These are phyloP conservation scores for Aspergillus funiculosus DNA, from an alignment of 495 filamentous ascomycete species.

Conservation along the genomic window DNA sequence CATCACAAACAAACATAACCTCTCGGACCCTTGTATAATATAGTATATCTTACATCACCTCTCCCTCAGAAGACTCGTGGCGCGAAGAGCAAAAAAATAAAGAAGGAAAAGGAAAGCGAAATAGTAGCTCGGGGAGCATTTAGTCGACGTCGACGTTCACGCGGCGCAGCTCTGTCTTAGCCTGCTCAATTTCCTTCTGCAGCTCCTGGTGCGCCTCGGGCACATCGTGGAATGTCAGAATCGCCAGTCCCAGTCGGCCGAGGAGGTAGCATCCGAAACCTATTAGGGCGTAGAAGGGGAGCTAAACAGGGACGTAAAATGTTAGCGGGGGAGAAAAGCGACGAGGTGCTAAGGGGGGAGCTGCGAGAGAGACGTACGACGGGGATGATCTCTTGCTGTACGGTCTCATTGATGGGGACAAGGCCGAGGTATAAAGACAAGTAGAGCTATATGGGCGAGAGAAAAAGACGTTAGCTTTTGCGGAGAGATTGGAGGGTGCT, in stretches of 20 bases:
- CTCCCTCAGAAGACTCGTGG: too few species aligned
- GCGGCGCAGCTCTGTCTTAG: slow-evolving; percentile 44
- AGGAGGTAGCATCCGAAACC: slow-evolving; percentile 91
- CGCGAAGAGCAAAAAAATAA: too few species aligned
- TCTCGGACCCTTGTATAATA: not conserved
- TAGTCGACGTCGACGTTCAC: slow-evolving; percentile 49
- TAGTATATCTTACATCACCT: slow-evolving; percentile 2
- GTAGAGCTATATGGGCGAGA: slow-evolving; percentile 43
- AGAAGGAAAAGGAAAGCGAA: too few species aligned
- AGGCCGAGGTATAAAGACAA: slow-evolving; percentile 78
- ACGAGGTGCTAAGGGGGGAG: not conserved
- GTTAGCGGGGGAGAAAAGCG: not conserved
- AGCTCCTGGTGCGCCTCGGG: slow-evolving; percentile 86
- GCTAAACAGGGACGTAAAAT: slow-evolving; percentile 39
- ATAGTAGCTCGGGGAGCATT: too few species aligned
- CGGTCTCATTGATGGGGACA: slow-evolving; percentile 68
- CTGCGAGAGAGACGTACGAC: slow-evolving; percentile 36
- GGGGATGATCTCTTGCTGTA: slow-evolving; percentile 50
- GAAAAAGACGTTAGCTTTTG: not conserved
- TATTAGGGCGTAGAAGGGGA: slow-evolving; percentile 89
- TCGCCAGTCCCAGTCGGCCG: slow-evolving; percentile 82
- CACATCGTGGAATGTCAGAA: slow-evolving; percentile 94
- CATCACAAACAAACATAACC: not conserved
- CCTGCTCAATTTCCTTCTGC: slow-evolving; percentile 57
- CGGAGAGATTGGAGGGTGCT: slow-evolving; percentile 1